These are phyloP conservation scores for Yamadazyma trypodendri DNA, from an alignment of 1,139 yeast genomes.

Conservation along the genomic window DNA sequence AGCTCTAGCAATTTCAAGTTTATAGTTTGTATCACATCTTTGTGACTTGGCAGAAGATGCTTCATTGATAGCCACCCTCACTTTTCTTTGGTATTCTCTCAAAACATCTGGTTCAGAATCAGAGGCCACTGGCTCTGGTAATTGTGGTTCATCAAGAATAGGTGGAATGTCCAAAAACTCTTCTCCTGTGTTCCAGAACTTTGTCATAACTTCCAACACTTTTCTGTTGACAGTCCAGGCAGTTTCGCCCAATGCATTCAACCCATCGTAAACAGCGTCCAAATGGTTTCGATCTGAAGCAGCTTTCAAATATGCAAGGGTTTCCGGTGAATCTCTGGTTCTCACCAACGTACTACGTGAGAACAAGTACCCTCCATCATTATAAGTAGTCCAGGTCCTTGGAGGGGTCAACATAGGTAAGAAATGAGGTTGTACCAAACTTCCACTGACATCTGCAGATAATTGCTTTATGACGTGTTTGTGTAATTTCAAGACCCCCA, in stretches of 20 bases:
- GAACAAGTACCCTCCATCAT: constrained; percentile 80
- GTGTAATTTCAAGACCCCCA: constrained; percentile 83
- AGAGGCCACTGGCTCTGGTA: constrained; percentile 66
- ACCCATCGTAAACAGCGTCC: constrained; percentile 69
- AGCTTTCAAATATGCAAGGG: constrained; percentile 79
- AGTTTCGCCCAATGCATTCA: constrained; percentile 84
- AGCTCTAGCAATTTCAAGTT: constrained; percentile 92
- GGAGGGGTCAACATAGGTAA: constrained; percentile 94
- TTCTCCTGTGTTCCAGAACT: constrained; percentile 86
- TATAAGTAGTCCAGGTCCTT: constrained; percentile 78
- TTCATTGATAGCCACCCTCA: constrained; percentile 57
- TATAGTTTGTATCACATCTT: constrained; percentile 92
- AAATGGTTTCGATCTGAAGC: constrained; percentile 73
- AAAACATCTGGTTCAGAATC: constrained; percentile 72
- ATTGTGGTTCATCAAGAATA: constrained; percentile 47
- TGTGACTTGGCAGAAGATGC: constrained; percentile 73
- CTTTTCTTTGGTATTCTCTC: constrained; percentile 63
- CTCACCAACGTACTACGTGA: constrained; percentile 65
- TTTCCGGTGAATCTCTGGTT: constrained; percentile 86
- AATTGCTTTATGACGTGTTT: constrained; percentile 62
- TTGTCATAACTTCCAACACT: constrained; percentile 65
- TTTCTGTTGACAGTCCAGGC: constrained; percentile 88
- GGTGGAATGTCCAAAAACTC: constrained; percentile 81
- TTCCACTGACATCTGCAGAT: constrained; percentile 64
- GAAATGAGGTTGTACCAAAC: constrained; percentile 80